Base-by-base conservation (phyloP, 768 basidiomycete genomes). In the Termitomyces sp. region DNA sequence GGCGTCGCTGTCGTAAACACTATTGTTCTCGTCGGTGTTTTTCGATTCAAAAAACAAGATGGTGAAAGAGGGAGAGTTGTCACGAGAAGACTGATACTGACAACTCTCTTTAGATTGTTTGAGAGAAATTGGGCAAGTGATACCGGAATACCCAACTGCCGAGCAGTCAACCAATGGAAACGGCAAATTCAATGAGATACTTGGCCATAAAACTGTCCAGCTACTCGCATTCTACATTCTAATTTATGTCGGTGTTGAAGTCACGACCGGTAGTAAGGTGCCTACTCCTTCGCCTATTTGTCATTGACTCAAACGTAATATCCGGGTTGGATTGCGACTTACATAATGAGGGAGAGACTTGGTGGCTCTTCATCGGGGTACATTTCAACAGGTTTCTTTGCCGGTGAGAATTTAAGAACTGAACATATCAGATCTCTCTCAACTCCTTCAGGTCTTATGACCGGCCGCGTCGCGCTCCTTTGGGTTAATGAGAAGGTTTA, bases 261-360 rank as follows among this genome's bases (percentile, higher is more conserved):
- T 88, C 0, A 81, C 79, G 0, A 76, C 79, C 52, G 80, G 79
- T 56, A 79, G 79, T 76, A 43, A 32, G n/a, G 25, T 16, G 28
- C 43, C 53, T 40, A 52, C 6, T 16, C 12, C 2, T 6, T n/a
- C 49, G 14, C 12, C 28, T n/a, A 28, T 25, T 7, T 2, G 9
- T 39, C 11, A 12, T 34, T 55, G 51, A 5, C 14, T 46, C 42
- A 23, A 30, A 53, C 14, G 28, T 27, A 11, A 37, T 32, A 19
- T 27, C 4, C 35, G 83, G 85, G 87, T 3, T 89, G 87, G 87
- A 87, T 86, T 37, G 85, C 86, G 9, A 85, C 87, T 0, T 89
- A 77, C 59, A 72, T 76, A 40, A 70, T 67, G 42, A 59, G 71
- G 25, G 70, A 71, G 16, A 66, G 74, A 39, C 64, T 62, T 16